Percentiles rank a stretch among this genome's conserved stretches.
Conservation (phyloP, 2,329 filamentous ascomycete species). For the Penicillium corylophilum region DNA sequence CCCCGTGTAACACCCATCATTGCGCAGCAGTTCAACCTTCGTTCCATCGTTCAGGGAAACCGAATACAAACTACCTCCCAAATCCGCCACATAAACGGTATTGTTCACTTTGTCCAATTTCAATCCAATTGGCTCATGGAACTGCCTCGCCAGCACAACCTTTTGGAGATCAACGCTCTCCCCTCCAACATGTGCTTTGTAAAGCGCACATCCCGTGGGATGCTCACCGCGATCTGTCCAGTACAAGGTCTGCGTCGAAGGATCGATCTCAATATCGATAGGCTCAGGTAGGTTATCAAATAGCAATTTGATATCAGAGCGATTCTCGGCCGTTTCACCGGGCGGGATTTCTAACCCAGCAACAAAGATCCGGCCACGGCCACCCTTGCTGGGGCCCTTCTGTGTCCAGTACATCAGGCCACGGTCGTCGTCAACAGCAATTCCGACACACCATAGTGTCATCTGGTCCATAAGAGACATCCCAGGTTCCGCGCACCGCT, state of each 20-base stretch:
- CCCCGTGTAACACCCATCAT: conserved; percentile 22
- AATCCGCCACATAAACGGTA: conserved; percentile 24
- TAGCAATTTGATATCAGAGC: conserved; percentile 47
- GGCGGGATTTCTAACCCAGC: conserved; percentile 45
- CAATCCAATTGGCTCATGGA: conserved; percentile 27
- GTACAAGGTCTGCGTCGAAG: conserved; percentile 48
- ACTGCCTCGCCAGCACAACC: conserved; percentile 18
- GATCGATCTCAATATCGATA: conserved; percentile 59
- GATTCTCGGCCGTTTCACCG: conserved; percentile 32
- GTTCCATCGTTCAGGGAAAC: conserved; percentile 18
- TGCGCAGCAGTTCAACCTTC: conserved; percentile 19
- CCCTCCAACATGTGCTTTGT: conserved; percentile 34
- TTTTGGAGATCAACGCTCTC: conserved; percentile 1
- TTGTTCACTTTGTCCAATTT: conserved; percentile 19
- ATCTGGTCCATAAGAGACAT: conserved; percentile 19
- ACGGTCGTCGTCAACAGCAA: conserved; percentile 46
- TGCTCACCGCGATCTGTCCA: conserved; percentile 63
- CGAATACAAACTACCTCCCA: conserved; percentile 27
- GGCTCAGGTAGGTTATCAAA: conserved; percentile 53
- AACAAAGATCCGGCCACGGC: conserved; percentile 53
- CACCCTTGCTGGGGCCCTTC: conserved; percentile 55
- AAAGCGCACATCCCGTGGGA: conserved; percentile 56
- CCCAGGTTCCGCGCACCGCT: conserved; percentile 23
- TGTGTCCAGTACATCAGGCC: conserved; percentile 61
- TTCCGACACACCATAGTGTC: conserved; percentile 57